Percentiles rank a stretch among this genome's conserved stretches.
Evolutionary conservation across 306 rosid genomes (phyloP).

Genomic region (Inga oerstediana): DNA sequence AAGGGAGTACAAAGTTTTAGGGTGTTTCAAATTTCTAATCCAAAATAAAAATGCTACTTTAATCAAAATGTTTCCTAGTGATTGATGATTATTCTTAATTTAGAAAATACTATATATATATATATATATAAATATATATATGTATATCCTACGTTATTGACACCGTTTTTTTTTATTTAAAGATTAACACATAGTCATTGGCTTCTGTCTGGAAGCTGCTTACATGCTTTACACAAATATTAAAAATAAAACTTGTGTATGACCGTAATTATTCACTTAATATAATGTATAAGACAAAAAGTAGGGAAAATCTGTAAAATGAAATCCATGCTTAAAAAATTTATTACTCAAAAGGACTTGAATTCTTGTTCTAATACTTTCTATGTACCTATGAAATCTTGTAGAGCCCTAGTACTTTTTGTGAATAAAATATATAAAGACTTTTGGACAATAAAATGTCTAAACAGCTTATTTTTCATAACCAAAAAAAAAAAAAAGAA

Average conservation of each 20-base stretch:
- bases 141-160: no score
- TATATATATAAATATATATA: no score
- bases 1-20: neutral
- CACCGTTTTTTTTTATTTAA: no score
- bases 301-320: no score
- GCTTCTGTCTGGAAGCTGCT: neutral
- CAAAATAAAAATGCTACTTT: neutral
- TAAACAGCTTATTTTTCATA: no score
- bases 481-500: neutral
- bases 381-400: no score
- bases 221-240: neutral
- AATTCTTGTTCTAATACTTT: no score
- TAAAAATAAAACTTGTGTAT: neutral
- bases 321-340: no score
- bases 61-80: neutral
- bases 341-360: no score
- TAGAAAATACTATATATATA: neutral
- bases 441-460: no score
- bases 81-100: neutral
- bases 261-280: neutral
- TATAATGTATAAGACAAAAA: neutral
- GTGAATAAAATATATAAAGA: no score
- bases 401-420: no score
- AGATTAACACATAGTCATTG: neutral
- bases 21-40: neutral